Conservation (phyloP, 1,139 yeast species). For the Saccharomyces uvarum region DNA sequence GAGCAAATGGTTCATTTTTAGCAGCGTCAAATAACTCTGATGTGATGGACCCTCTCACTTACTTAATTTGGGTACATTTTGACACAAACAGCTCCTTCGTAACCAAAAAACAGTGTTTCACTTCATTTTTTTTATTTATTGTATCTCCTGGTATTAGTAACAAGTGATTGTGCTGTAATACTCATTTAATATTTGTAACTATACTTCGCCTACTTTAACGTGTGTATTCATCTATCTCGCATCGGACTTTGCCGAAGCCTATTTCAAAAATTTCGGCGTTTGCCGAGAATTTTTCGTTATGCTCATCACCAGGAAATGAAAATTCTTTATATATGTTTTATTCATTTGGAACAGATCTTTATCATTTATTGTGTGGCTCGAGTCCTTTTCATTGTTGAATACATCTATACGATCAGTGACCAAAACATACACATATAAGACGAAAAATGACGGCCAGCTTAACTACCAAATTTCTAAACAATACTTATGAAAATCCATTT, state of each 20-base stretch:
- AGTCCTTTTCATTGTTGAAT: background rate
- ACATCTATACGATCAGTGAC: background rate
- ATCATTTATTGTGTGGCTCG: background rate
- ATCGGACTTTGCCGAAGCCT: background rate
- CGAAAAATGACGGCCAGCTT: slow-evolving; percentile 12
- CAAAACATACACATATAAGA: background rate
- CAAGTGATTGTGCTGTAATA: too few species aligned
- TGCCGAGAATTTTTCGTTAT: background rate
- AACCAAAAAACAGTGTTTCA: too few species aligned
- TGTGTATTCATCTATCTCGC: background rate
- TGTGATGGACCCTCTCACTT: too few species aligned
- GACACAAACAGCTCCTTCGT: too few species aligned
- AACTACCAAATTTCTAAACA: slow-evolving; percentile 17
- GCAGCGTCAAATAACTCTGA: too few species aligned
- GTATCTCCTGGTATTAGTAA: background rate
- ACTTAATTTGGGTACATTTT: too few species aligned
- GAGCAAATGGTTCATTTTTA: too few species aligned
- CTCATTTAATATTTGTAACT: background rate
- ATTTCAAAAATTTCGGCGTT: background rate
- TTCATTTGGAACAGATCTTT: background rate
- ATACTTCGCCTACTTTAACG: background rate
- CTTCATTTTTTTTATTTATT: background rate
- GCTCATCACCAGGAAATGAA: background rate
- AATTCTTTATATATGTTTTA: background rate
- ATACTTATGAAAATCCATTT: slow-evolving; percentile 22